These are phyloP conservation scores for Deinandra increscens DNA, from an alignment of 129 eudicot species.

Conservation along the genomic window DNA sequence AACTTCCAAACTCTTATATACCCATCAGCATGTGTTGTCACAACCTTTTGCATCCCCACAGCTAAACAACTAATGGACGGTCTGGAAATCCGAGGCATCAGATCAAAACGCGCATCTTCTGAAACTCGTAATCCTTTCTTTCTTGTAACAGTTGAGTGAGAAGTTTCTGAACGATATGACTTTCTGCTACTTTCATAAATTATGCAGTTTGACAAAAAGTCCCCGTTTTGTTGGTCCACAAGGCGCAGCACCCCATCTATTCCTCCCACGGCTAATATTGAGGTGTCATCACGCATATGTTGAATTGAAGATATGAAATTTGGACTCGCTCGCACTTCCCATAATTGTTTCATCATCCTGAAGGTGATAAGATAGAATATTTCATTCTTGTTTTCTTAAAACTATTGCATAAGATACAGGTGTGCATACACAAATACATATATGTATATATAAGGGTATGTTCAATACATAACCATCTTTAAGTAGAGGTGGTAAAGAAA, in stretches of 20 bases:
- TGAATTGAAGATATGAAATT: constrained; percentile 64
- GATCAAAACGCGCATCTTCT: constrained; percentile 56
- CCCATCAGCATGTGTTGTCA: constrained; percentile 59
- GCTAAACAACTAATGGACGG: constrained; percentile 72
- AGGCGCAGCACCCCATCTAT: constrained; percentile 73
- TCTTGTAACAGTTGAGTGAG: constrained; percentile 34
- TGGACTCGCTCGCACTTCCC: constrained; percentile 73
- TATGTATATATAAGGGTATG: not conserved
- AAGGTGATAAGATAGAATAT: not conserved
- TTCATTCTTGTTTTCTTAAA: constrained; percentile 4
- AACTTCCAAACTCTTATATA: constrained; percentile 78
- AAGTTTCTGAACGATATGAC: constrained; percentile 19
- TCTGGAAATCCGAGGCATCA: constrained; percentile 50
- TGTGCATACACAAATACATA: not conserved
- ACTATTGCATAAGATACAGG: not conserved
- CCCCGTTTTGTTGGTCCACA: constrained; percentile 62
- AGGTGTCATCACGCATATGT: constrained; percentile 56
- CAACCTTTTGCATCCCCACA: constrained; percentile 87
- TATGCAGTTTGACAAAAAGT: constrained; percentile 54
- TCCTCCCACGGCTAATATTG: constrained; percentile 69
- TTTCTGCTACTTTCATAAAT: constrained; percentile 40
- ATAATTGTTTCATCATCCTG: constrained; percentile 59
- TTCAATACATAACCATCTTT: not conserved
- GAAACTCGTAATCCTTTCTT: constrained; percentile 53
- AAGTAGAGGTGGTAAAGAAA: too few species aligned